Percentiles rank a stretch among this genome's conserved stretches.
These are phyloP conservation scores for Auriscalpium vulgare DNA, from an alignment of 768 basidiomycete genomes.

Conservation along the genomic window DNA sequence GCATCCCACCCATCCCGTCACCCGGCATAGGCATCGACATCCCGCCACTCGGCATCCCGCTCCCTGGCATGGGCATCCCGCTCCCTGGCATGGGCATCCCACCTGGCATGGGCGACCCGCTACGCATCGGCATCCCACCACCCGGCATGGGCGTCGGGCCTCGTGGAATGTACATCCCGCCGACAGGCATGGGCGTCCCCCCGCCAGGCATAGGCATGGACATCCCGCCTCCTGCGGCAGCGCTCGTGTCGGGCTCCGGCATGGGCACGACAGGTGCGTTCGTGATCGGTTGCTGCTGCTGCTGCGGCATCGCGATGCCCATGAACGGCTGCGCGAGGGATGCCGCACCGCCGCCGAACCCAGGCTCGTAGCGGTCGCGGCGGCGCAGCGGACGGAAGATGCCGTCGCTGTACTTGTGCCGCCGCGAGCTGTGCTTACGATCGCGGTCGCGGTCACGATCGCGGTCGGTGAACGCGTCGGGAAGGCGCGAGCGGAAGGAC, in stretches of 20 bases:
- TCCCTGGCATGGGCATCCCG: no score
- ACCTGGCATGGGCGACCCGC: background rate
- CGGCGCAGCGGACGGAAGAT: constrained; percentile 1
- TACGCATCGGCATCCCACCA: background rate
- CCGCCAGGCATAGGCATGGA: background rate
- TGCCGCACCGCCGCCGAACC: background rate
- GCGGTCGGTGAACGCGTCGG: background rate
- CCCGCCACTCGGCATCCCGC: background rate
- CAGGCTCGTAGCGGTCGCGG: background rate
- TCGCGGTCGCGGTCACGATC: background rate
- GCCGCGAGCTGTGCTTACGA: constrained; percentile 1
- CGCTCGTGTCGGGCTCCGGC: constrained; percentile 1
- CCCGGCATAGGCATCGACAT: constrained; percentile 2
- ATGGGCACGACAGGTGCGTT: background rate
- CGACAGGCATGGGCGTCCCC: background rate
- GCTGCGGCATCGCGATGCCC: background rate
- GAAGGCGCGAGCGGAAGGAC: background rate
- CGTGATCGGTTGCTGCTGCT: background rate
- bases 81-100: background rate
- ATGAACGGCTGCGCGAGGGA: background rate
- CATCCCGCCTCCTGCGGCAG: background rate
- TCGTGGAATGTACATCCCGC: constrained; percentile 4
- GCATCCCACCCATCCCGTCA: background rate
- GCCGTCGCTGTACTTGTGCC: background rate
- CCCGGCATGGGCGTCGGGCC: background rate